Conservation (phyloP, 495 filamentous ascomycete genomes). For the Lophiostoma macrostomum region DNA sequence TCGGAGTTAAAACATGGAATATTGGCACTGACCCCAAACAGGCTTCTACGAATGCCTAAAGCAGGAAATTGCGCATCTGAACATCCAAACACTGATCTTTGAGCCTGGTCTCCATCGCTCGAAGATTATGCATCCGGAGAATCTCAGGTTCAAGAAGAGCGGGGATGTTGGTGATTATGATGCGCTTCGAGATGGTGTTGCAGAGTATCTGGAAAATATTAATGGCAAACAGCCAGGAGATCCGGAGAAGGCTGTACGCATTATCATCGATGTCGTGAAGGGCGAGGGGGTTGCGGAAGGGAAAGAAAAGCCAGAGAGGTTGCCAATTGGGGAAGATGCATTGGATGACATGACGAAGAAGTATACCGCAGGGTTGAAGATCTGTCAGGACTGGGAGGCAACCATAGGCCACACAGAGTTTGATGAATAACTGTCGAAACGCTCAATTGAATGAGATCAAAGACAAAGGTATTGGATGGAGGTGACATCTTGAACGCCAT, state of each 20-base stretch:
- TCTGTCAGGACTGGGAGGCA: slow-evolving; percentile 40
- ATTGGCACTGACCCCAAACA: slow-evolving; percentile 3
- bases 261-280: slow-evolving; percentile 45
- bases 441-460: too few species aligned
- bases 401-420: slow-evolving; percentile 27
- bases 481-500: too few species aligned
- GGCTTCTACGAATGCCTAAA: slow-evolving; percentile 8
- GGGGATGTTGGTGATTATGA: slow-evolving; percentile 5
- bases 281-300: slow-evolving; percentile 37
- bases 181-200: background rate
- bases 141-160: slow-evolving; percentile 7
- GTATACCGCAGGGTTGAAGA: slow-evolving; percentile 37
- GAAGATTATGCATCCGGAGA: slow-evolving; percentile 14
- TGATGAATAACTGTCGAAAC: too few species aligned
- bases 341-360: slow-evolving; percentile 37
- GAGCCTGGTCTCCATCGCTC: slow-evolving; percentile 31
- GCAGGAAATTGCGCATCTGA: slow-evolving; percentile 6
- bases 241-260: slow-evolving; percentile 37
- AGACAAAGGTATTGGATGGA: too few species aligned
- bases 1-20: slow-evolving; percentile 1
- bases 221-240: slow-evolving; percentile 41
- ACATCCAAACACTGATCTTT: slow-evolving; percentile 23
- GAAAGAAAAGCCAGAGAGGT: slow-evolving; percentile 33
- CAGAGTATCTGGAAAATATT: background rate
- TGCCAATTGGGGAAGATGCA: slow-evolving; percentile 44